Evolutionary conservation across 768 basidiomycete species (phyloP), one percentile per base, ranked within the genome.

Genomic region (Hygrocybe punicea): DNA sequence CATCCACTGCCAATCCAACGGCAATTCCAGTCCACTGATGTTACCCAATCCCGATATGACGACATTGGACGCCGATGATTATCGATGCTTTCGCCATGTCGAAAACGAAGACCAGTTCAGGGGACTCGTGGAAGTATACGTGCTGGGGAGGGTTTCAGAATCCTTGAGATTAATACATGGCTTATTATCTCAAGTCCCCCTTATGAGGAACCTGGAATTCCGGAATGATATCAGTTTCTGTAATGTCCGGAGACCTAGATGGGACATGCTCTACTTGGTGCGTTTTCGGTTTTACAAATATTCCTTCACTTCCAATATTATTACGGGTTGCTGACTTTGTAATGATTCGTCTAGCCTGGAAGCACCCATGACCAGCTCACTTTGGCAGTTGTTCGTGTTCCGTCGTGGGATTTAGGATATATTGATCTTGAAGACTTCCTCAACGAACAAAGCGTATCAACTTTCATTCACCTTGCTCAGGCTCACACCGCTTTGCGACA

Each of bases 331-430:
- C 6, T 35, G 5, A 17, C 8, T n/a, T 7, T n/a, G n/a, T n/a
- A n/a, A 8, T 19, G 29, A 3, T n/a, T 19, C 6, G 16, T 21
- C 19, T 21, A 51, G 34, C 34, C 34, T 13, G 51, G 51, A 25
- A 24, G 13, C 29, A 24, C 25, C 4, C 21, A 7, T 8, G 36
- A 24, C n/a, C n/a, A 14, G 13, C 35, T 35, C 36, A n/a, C 1
- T 17, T 7, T 51, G 6, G 51, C 51, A 10, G 36, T 39, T 21
- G 2, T 51, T 17, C n/a, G 13, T 36, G 25, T 51, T 5, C 16
- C 51, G 51, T 33, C 51, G 5, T 51, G 51, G 51, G 36, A 51
- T 14, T 51, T 35, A 36, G 51, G 51, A 2, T n/a, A 21, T n/a
- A 2, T n/a, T 7, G 51, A 51, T n/a, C 8, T 51, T 19, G 51